A percentile compares a stretch with the other conserved stretches of the same genome.
phyloP scores from a whole-genome alignment of 2,329 filamentous ascomycete species.

The Aspergillus sp. region DNA sequence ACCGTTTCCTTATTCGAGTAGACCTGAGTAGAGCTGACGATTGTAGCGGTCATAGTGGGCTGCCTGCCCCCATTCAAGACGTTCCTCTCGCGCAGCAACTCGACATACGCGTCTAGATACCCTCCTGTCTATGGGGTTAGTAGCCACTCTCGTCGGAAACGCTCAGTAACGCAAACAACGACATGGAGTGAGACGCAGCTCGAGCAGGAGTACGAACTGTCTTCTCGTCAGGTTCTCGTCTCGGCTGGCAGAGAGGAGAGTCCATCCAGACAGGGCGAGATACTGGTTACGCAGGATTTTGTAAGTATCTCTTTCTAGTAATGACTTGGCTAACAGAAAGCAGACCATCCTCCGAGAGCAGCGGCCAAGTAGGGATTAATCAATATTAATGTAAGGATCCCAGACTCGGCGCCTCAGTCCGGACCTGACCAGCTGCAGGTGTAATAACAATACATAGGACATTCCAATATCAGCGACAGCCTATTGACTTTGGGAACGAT shows the following conservation, averaged over 20 bases:
- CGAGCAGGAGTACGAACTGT: neutral
- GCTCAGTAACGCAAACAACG: neutral
- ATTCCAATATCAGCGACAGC: neutral
- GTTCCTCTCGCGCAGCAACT: constrained; percentile 12
- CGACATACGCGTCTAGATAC: constrained; percentile 1
- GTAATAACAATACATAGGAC: neutral
- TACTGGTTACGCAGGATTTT: constrained; percentile 17
- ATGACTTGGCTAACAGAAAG: neutral
- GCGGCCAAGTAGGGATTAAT: neutral
- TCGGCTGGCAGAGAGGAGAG: neutral
- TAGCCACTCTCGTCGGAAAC: neutral
- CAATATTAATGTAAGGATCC: neutral
- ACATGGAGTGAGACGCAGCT: constrained; percentile 6
- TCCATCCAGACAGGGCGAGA: constrained; percentile 4
- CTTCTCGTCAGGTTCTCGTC: constrained; percentile 1
- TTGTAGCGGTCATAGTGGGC: constrained; percentile 17
- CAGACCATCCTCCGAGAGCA: neutral
- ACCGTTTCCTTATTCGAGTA: neutral
- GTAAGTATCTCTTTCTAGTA: constrained; percentile 1
- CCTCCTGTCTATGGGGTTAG: neutral
- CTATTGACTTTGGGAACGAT: neutral
- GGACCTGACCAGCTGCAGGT: too few species aligned
- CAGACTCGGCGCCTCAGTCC: too few species aligned
- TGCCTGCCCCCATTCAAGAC: constrained; percentile 21
- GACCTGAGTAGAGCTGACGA: neutral